phyloP scores from a whole-genome alignment of 352 stramenopile genomes.

The Globisporangium solare region DNA sequence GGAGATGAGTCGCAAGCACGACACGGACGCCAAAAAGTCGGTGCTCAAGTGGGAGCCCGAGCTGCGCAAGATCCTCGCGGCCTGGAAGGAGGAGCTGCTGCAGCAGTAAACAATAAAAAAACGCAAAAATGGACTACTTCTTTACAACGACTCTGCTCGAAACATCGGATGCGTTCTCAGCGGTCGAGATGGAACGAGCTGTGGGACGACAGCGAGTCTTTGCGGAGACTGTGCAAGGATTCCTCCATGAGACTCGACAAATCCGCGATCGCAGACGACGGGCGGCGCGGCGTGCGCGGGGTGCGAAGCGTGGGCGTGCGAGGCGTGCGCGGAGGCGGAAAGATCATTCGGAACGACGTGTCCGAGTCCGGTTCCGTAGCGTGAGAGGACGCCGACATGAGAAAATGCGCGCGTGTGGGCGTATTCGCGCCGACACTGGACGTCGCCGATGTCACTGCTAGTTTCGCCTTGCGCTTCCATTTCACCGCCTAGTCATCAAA shows the following conservation, averaged over 20 bases:
- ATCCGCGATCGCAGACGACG: constrained; percentile 68
- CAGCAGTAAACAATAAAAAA: constrained; percentile 46
- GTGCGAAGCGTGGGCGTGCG: constrained; percentile 1
- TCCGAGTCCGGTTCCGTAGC: constrained; percentile 58
- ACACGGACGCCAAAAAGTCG: constrained; percentile 48
- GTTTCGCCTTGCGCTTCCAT: constrained; percentile 74
- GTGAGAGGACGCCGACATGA: constrained; percentile 53
- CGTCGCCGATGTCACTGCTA: constrained; percentile 31
- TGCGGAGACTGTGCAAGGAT: constrained; percentile 58
- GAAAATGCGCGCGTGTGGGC: constrained; percentile 29
- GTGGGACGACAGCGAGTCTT: constrained; percentile 23
- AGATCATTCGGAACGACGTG: constrained; percentile 46
- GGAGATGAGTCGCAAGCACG: constrained; percentile 39
- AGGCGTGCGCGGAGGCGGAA: constrained; percentile 23
- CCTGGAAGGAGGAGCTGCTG: constrained; percentile 76
- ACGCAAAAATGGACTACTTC: not conserved
- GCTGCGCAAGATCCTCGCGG: constrained; percentile 59
- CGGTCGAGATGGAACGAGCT: constrained; percentile 4
- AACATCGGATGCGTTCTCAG: not conserved
- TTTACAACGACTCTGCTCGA: not conserved
- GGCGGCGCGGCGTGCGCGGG: constrained; percentile 21
- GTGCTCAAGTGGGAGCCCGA: constrained; percentile 53
- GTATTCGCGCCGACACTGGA: constrained; percentile 21
- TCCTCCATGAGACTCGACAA: constrained; percentile 78
- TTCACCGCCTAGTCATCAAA: constrained; percentile 22